Evolutionary conservation across 768 basidiomycete genomes (phyloP).

Genomic region (Naganishia onofrii): DNA sequence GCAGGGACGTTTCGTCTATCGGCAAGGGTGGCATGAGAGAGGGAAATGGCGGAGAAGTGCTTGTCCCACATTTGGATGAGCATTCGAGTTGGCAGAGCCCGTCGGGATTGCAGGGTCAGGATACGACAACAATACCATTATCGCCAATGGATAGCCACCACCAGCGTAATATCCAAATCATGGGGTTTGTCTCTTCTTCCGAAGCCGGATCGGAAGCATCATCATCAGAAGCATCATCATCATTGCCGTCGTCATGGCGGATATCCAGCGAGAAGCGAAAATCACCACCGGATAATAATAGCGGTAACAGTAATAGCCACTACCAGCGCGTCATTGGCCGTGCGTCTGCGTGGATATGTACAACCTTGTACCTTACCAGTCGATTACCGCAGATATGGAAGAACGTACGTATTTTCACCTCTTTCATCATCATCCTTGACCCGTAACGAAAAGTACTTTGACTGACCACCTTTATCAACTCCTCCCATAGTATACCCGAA

Average conservation of each 20-base stretch:
- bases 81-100: not conserved
- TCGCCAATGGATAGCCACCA: too few species aligned
- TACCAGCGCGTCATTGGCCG: constrained; percentile 73
- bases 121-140: not conserved
- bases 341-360: constrained; percentile 90
- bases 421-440: not conserved
- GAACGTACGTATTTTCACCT: constrained; percentile 70
- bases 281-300: constrained; percentile 15
- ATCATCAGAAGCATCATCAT: too few species aligned
- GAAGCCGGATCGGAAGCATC: too few species aligned
- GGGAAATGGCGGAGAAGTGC: constrained; percentile 6
- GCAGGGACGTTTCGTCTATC: not conserved
- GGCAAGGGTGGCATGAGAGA: not conserved
- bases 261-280: not conserved
- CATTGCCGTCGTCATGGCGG: not conserved
- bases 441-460: not conserved
- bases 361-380: constrained; percentile 85
- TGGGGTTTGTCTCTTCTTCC: too few species aligned
- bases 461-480: not conserved
- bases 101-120: not conserved
- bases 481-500: constrained; percentile 68
- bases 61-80: constrained; percentile 5
- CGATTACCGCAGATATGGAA: constrained; percentile 98
- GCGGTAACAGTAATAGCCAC: constrained; percentile 12
- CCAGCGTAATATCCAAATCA: too few species aligned